phyloP scores from a whole-genome alignment of 2,329 filamentous ascomycete species.

The Fusarium brevicatenulatum region DNA sequence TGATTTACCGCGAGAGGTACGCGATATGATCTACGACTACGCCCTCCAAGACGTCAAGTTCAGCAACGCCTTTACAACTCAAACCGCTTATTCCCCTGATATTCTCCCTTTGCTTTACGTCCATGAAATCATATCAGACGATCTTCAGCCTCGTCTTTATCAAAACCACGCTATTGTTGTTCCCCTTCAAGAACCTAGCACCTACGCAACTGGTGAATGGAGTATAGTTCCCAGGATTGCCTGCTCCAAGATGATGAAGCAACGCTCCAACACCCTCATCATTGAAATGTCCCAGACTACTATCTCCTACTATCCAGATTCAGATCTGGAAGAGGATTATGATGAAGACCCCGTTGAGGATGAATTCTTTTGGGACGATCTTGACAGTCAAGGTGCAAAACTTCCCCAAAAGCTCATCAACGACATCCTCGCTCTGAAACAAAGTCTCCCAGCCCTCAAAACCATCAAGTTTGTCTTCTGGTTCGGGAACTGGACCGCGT shows the following conservation, averaged over 20 bases:
- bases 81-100: background rate
- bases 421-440: background rate
- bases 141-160: background rate
- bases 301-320: background rate
- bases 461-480: background rate
- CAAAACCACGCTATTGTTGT: background rate
- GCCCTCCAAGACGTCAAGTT: background rate
- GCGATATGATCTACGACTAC: background rate
- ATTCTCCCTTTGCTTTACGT: background rate
- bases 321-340: background rate
- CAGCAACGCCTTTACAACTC: background rate
- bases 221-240: background rate
- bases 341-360: background rate
- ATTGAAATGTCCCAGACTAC: background rate
- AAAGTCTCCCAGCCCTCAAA: background rate
- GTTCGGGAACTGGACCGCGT: background rate
- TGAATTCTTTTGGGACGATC: accelerated
- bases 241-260: background rate
- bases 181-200: background rate
- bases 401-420: background rate
- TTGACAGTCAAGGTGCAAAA: background rate
- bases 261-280: background rate
- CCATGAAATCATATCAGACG: background rate
- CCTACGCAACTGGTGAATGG: background rate
- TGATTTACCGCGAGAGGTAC: background rate